Evolutionary conservation across 2,329 filamentous ascomycete genomes (phyloP).

Genomic region (Xylaria hypoxylon): DNA sequence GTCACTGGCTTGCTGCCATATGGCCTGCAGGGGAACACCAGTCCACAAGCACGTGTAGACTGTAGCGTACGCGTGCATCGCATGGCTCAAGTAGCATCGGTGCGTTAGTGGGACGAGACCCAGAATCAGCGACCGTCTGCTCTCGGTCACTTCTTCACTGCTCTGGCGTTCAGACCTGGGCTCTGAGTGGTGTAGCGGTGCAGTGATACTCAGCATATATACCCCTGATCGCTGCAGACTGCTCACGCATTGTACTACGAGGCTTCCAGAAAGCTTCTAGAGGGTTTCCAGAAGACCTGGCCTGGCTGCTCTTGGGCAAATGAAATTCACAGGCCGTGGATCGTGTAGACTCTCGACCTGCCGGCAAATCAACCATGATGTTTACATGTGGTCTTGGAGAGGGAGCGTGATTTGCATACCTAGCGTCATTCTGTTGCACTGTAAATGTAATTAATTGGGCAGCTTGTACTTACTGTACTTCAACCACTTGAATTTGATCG

Average conservation of each 20-base stretch:
- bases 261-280: conserved; percentile 27
- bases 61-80: conserved; percentile 24
- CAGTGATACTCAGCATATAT: conserved; percentile 10
- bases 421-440: not conserved
- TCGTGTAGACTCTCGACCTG: conserved; percentile 8
- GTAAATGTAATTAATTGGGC: not conserved
- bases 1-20: conserved; percentile 37
- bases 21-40: conserved; percentile 39
- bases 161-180: conserved; percentile 1
- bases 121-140: conserved; percentile 23
- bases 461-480: not conserved
- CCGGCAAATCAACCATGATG: conserved; percentile 3
- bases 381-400: conserved; percentile 15
- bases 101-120: conserved; percentile 7
- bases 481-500: conserved; percentile 17
- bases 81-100: conserved; percentile 32
- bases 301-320: not conserved
- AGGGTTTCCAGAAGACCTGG: conserved; percentile 25
- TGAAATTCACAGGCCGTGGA: not conserved
- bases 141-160: conserved; percentile 6
- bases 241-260: conserved; percentile 3
- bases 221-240: conserved; percentile 22
- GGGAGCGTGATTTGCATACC: not conserved
- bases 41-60: conserved; percentile 39
- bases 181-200: conserved; percentile 8